These are phyloP conservation scores for Pouteria campechiana DNA, from an alignment of 179 eudicot species.

Conservation along the genomic window DNA sequence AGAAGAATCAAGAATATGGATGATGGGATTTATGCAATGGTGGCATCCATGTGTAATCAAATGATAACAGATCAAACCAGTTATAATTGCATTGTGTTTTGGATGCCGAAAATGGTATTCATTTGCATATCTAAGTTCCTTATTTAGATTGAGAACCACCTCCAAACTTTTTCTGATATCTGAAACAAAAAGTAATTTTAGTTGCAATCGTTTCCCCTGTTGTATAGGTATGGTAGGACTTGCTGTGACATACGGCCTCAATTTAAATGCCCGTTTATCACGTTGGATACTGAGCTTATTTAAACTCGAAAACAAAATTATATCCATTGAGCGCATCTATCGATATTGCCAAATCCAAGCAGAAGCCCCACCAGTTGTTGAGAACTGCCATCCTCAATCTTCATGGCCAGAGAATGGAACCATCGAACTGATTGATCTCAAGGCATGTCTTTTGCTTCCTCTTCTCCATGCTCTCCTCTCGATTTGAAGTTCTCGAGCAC, in stretches of 20 bases:
- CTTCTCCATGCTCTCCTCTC: neutral
- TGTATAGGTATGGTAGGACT: constrained; percentile 94
- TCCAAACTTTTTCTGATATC: no score
- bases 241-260: constrained; percentile 94
- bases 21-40: no score
- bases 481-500: no score
- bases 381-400: constrained; percentile 56
- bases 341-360: constrained; percentile 79
- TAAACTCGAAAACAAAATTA: constrained; percentile 96
- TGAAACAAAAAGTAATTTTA: no score
- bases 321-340: constrained; percentile 90
- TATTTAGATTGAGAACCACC: no score
- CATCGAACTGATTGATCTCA: constrained; percentile 67
- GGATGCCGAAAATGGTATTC: no score
- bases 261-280: constrained; percentile 87
- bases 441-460: constrained; percentile 26
- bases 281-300: constrained; percentile 98
- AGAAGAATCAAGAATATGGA: no score
- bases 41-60: no score
- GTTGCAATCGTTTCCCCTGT: no score
- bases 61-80: no score
- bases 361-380: constrained; percentile 85
- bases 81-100: no score
- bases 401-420: constrained; percentile 88
- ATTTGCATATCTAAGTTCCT: no score